Percentiles rank a stretch among this genome's conserved stretches.
These are phyloP conservation scores for Aspergillus caelatus DNA, from an alignment of 2,329 filamentous ascomycete species.

Conservation along the genomic window DNA sequence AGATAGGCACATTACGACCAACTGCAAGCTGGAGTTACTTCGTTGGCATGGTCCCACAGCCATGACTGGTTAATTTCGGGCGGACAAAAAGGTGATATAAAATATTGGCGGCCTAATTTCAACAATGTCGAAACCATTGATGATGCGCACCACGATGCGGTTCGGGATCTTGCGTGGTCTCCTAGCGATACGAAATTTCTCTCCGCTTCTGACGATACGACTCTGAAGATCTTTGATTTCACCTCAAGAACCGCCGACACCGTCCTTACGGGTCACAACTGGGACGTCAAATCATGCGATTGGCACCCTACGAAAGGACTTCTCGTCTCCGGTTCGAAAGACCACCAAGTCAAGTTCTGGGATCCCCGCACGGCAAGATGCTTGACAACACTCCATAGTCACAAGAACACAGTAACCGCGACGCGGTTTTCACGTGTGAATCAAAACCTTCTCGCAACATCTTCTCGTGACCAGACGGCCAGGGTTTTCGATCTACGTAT, in stretches of 20 bases:
- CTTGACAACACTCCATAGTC: constrained; percentile 89
- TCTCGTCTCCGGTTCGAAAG: constrained; percentile 94
- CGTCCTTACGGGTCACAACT: constrained; percentile 87
- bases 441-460: constrained; percentile 84
- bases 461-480: constrained; percentile 88
- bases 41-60: constrained; percentile 77
- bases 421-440: constrained; percentile 86
- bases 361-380: constrained; percentile 90
- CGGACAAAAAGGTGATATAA: constrained; percentile 92
- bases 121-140: constrained; percentile 93
- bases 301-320: constrained; percentile 97
- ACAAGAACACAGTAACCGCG: constrained; percentile 96
- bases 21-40: constrained; percentile 48
- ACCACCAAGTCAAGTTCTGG: constrained; percentile 97
- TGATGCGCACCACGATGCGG: constrained; percentile 84
- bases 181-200: constrained; percentile 96
- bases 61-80: constrained; percentile 97
- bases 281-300: constrained; percentile 96
- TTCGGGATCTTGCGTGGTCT: constrained; percentile 89
- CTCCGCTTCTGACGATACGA: constrained; percentile 91
- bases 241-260: constrained; percentile 81
- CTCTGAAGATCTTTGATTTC: constrained; percentile 95
- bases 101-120: constrained; percentile 99
- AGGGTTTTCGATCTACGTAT: constrained; percentile 93
- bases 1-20: constrained; percentile 71